phyloP scores from a whole-genome alignment of 805 yeast genomes.

The Teunomyces panamensis region DNA sequence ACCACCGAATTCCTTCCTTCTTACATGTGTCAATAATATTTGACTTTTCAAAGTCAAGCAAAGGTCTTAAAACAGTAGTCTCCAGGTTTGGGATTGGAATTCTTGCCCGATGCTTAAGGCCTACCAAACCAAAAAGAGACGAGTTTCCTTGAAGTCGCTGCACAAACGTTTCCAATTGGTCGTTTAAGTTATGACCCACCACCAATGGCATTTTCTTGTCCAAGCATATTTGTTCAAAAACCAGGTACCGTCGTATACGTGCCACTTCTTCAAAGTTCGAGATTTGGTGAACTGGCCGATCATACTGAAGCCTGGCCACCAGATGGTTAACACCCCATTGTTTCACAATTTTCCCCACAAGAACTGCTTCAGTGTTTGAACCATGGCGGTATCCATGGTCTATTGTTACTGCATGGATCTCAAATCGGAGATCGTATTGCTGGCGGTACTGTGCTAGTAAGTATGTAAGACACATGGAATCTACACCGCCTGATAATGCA shows the following conservation, averaged over 20 bases:
- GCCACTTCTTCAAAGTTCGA: conserved; percentile 59
- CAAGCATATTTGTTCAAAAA: conserved; percentile 41
- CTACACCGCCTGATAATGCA: conserved; percentile 81
- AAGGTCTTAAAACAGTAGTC: conserved; percentile 45
- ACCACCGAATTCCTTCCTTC: conserved; percentile 48
- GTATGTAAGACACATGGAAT: conserved; percentile 67
- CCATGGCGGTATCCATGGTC: conserved; percentile 58
- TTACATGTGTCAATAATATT: conserved; percentile 47
- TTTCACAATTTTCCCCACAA: conserved; percentile 30
- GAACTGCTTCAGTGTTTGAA: conserved; percentile 48
- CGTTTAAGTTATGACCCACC: conserved; percentile 69
- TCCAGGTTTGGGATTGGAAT: conserved; percentile 22
- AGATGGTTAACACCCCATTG: conserved; percentile 36
- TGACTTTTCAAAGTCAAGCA: conserved; percentile 44
- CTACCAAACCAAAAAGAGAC: conserved; percentile 53
- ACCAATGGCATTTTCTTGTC: conserved; percentile 37
- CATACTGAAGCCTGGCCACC: conserved; percentile 24
- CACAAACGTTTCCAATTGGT: conserved; percentile 68
- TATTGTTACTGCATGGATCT: conserved; percentile 57
- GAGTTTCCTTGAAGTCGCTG: conserved; percentile 47
- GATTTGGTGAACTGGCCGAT: conserved; percentile 25
- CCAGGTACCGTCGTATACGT: conserved; percentile 48
- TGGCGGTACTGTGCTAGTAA: conserved; percentile 40
- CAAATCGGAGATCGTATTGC: conserved; percentile 21
- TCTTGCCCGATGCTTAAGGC: conserved; percentile 39